Evolutionary conservation across 2,329 filamentous ascomycete species (phyloP), one percentile per base, ranked within the genome.

Genomic region (Fusarium verrucosum): DNA sequence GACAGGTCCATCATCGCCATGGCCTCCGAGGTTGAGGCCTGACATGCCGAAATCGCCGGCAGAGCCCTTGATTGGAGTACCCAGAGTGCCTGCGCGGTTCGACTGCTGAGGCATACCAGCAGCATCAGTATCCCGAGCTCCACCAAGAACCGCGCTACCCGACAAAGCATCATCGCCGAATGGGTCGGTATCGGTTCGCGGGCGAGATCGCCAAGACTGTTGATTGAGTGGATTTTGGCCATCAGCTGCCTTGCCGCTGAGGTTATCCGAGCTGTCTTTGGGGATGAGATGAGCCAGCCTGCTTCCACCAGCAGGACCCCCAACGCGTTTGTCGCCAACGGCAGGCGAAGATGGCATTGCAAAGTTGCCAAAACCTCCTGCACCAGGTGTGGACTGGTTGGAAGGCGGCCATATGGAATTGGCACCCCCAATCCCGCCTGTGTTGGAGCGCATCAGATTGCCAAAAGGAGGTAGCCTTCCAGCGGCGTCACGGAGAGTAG

Each of bases 311-410:
- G 90, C 84, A 25, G 86, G 78, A 72, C 85, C 89, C 25, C 87
- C 89, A 70, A 90, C 86, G 10, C 91, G 88, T 79, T 95, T 96
- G 51, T 96, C 92, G 5, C 83, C 80, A 26, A 87, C 81, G 8
- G 84, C 78, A 17, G 85, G 81, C 30, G 84, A 77, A 46, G 80
- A 77, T 43, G 80, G 78, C 49, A 96, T 77, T n/a, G 91, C 89
- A 76, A 98, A 98, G 71, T 89, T 95, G 11, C 94, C 94, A 77
- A 99, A 99, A 20, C 89, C 89, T 30, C 94, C 93, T 8, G 89
- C 85, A 69, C 91, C 87, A 13, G 87, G 85, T 38, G 89, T 84
- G 45, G 82, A 82, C 51, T 86, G 85, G 20, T 86, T 83, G 14
- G 85, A 75, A 5, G 76, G 70, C 19, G 77, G 75, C 78, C 78